Conservation (phyloP, 202 grass and related monocot species). For the Cymbopogon flexuosus region DNA sequence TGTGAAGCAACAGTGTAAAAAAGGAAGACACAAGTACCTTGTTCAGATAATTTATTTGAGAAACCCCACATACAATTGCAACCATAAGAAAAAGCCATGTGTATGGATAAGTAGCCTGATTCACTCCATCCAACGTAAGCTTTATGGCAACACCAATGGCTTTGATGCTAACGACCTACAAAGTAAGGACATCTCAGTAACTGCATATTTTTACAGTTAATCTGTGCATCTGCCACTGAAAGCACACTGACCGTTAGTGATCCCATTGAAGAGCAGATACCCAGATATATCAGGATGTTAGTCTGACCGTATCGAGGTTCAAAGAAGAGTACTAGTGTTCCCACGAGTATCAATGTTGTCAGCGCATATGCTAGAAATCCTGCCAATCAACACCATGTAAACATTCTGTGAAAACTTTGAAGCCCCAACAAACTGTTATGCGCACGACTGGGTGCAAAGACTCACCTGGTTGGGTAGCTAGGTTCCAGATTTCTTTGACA, state of each 20-base stretch:
- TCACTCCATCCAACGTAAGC: slow-evolving; percentile 84
- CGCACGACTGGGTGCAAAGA: neutral
- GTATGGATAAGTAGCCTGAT: slow-evolving; percentile 68
- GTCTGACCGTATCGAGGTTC: slow-evolving; percentile 84
- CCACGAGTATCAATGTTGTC: slow-evolving; percentile 53
- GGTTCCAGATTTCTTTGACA: slow-evolving; percentile 83
- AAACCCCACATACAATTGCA: slow-evolving; percentile 69
- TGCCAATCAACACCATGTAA: slow-evolving; percentile 39
- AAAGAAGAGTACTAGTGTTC: slow-evolving; percentile 56
- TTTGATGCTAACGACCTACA: slow-evolving; percentile 94
- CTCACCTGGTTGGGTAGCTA: slow-evolving; percentile 84
- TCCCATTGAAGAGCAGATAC: slow-evolving; percentile 91
- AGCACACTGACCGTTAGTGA: slow-evolving; percentile 72
- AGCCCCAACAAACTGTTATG: neutral
- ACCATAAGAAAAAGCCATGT: slow-evolving; percentile 87
- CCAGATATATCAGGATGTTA: slow-evolving; percentile 88
- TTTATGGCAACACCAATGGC: slow-evolving; percentile 92
- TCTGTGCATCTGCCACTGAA: neutral
- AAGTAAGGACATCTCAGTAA: neutral
- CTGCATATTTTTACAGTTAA: slow-evolving; percentile 5
- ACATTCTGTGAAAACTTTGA: neutral
- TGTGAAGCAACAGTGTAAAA: neutral
- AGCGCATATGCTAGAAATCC: slow-evolving; percentile 69
- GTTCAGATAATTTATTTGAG: slow-evolving; percentile 95
- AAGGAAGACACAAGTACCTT: slow-evolving; percentile 42